Evolutionary conservation across 2,329 filamentous ascomycete genomes (phyloP), one percentile per base, ranked within the genome.

Genomic region (Trichoderma lentiforme): DNA sequence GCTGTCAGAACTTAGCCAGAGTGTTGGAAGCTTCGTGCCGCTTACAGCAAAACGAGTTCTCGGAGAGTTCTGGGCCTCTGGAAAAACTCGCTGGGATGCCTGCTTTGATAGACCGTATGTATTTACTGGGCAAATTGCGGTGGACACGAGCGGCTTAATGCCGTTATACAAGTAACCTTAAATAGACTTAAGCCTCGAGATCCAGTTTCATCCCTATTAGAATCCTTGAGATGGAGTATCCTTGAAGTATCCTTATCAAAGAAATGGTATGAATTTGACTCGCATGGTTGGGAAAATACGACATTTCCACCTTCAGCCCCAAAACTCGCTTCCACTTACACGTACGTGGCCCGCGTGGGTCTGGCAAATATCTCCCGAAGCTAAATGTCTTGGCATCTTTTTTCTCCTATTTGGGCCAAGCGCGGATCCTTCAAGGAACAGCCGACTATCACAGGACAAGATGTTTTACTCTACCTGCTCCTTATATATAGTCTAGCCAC

Each of bases 381-480:
- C 63, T 65, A 65, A 65, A 65, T 53, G 14, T 65, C 63, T 65
- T 65, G 63, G 63, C 63, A 65, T 15, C 30, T 53, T 56, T 53
- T 65, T 65, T 65, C 63, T 53, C 63, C 63, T 65, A 34, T 34
- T 65, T 32, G 28, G 63, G 63, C 43, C 15, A 65, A 56, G 63
- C 43, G 43, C 28, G 12, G 7, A 53, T 53, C 47, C 47, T 53
- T 12, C 21, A 12, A 53, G 21, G n/a, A 53, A 24, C n/a, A 12
- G 5, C 21, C 47, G 21, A 53, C 11, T 12, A 53, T 53, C 21
- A 53, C 0, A 14, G 21, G 47, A 53, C 9, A 51, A 21, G 47
- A 21, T 51, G 9, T 1, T 1, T 9, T 51, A 3, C 7, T 51
- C 43, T 21, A 9, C n/a, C n/a, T 51, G 9, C 4, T 53, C 1